Evolutionary conservation across 352 stramenopile genomes (phyloP), one percentile per base, ranked within the genome.

Genomic region (Sclerospora graminicola): DNA sequence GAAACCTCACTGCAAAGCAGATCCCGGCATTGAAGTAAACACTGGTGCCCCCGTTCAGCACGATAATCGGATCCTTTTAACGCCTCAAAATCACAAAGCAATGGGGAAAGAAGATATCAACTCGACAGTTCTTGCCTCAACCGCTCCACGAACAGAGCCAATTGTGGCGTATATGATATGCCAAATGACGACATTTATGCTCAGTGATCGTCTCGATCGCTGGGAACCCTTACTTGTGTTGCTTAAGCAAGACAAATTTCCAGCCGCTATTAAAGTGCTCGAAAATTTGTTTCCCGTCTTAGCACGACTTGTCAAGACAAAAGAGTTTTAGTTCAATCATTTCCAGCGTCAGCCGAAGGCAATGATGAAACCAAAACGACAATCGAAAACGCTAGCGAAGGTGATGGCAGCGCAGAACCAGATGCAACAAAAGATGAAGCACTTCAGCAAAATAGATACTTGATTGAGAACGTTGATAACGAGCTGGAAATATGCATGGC

Each of bases 101-200:
- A 40, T 36, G n/a, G 32, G n/a, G 11, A 41, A 33, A 41, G 42
- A n/a, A 11, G 59, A 53, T 19, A 64, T 61, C 8, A 46, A 59
- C 4, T 62, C 54, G 10, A 63, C 53, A 13, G 31, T 63, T 26
- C 45, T 47, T 14, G 46, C 50, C 9, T 69, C 66, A 5, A 72
- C 69, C 23, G 76, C 78, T 0, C 71, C 68, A 45, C 71, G 66
- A 31, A 83, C 74, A 0, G 78, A 93, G 35, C 78, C 81, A 11
- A 90, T 93, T 44, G 81, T 93, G 4, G 76, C 80, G 2, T 93
- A 93, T 50, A 58, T 84, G 3, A 70, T 93, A n/a, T 90, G 78
- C 26, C 81, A 93, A 50, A 66, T 82, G 36, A 82, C 75, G 29
- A 82, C 69, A 1, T 87, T 87, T 32, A 35, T 93, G 24, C 89